Conservation (phyloP, 2,329 filamentous ascomycete species). For the Thermochaetoides dissita region DNA sequence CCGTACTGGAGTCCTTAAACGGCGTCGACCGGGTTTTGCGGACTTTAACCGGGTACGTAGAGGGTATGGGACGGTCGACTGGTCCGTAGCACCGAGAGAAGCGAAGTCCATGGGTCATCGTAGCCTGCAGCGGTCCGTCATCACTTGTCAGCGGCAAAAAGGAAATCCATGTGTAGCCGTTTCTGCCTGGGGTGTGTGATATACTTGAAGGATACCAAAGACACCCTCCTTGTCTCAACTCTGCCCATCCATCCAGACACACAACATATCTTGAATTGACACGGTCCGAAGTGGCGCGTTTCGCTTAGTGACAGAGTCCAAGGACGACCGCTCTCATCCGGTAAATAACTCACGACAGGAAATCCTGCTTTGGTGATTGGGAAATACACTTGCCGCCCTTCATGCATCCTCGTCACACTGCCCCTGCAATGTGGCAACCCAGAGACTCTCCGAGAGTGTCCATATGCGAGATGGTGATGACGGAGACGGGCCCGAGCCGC, state of each 20-base stretch:
- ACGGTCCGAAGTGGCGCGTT: slow-evolving; percentile 3
- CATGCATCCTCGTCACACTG: slow-evolving; percentile 10
- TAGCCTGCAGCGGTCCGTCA: slow-evolving; percentile 1
- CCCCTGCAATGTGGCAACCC: slow-evolving; percentile 1
- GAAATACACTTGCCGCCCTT: slow-evolving; percentile 1
- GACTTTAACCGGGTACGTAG: slow-evolving; percentile 13
- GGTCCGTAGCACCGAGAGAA: not conserved
- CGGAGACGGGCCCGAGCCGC: not conserved
- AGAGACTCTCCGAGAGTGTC: not conserved
- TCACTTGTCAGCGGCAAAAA: slow-evolving; percentile 7
- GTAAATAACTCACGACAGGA: not conserved
- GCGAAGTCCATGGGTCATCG: not conserved
- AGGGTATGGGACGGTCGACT: slow-evolving; percentile 13
- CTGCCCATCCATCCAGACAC: slow-evolving; percentile 5
- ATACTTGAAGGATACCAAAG: slow-evolving; percentile 2
- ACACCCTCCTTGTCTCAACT: slow-evolving; percentile 1
- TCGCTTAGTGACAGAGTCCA: slow-evolving; percentile 7
- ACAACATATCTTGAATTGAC: slow-evolving; percentile 7
- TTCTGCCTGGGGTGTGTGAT: slow-evolving; percentile 14
- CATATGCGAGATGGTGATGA: too few relatives aligned
- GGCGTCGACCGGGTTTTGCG: slow-evolving; percentile 11
- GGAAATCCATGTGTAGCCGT: slow-evolving; percentile 11
- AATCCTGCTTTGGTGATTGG: not conserved
- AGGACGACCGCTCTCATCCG: too few relatives aligned
- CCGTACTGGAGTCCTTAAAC: slow-evolving; percentile 12